These are phyloP conservation scores for Pyricularia pennisetigena DNA, from an alignment of 2,329 filamentous ascomycete genomes.

Conservation along the genomic window DNA sequence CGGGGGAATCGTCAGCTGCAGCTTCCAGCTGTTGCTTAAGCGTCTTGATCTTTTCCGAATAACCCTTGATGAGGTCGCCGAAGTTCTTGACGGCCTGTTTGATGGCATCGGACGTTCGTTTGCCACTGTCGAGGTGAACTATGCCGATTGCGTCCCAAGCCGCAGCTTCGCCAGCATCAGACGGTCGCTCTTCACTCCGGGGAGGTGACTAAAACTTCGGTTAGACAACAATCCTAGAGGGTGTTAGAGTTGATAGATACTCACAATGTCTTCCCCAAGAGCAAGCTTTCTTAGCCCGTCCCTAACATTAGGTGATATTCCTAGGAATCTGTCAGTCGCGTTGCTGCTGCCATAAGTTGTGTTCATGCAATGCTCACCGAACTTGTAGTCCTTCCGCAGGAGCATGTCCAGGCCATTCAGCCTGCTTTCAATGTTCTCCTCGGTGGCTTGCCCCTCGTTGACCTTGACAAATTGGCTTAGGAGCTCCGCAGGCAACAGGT, in stretches of 20 bases:
- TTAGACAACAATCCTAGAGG: not conserved
- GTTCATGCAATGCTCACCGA: not conserved
- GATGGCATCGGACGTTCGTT: constrained; percentile 21
- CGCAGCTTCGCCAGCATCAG: constrained; percentile 34
- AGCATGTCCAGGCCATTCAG: constrained; percentile 1
- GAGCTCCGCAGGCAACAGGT: not conserved
- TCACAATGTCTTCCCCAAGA: constrained; percentile 1
- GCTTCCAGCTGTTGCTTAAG: constrained; percentile 33
- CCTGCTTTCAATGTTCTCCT: constrained; percentile 3
- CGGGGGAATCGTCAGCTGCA: constrained; percentile 24
- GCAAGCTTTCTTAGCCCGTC: not conserved
- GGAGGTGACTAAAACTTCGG: constrained; percentile 15
- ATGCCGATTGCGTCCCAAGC: constrained; percentile 44
- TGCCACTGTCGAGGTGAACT: constrained; percentile 33
- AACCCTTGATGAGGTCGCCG: constrained; percentile 37
- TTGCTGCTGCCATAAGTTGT: not conserved
- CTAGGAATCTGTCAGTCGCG: not conserved
- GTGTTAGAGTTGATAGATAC: not conserved
- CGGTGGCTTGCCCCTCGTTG: constrained; percentile 1
- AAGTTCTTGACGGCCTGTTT: constrained; percentile 40
- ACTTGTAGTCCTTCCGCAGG: constrained; percentile 1
- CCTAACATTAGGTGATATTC: not conserved
- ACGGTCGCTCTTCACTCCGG: constrained; percentile 32
- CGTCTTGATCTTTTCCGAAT: constrained; percentile 37
- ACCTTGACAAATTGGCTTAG: constrained; percentile 3